Base-by-base conservation (phyloP, 225 moss, liverwort and hornwort genomes). In the Bryum argenteum region DNA sequence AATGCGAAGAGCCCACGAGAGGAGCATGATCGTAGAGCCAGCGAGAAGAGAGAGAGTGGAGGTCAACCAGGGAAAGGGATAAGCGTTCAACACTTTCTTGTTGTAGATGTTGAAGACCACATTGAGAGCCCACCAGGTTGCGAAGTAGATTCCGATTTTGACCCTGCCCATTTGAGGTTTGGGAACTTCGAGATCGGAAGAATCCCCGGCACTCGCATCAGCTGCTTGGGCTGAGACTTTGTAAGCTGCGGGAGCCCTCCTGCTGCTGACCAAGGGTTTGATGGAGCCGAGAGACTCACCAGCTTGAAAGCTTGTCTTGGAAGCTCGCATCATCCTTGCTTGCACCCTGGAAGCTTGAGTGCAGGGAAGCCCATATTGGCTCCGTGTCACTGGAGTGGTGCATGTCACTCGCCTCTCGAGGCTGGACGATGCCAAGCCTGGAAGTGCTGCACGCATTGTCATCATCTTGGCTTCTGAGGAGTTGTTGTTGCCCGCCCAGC, bases 21-120 rank as follows among this genome's bases (percentile, higher is more conserved):
- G 52, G n/a, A 78, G 77, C 95, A 92, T 95, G 80, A 92, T 91
- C 0, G 76, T 4, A 5, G 85, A 89, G 39, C 91, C 91, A 11
- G 91, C 93, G 1, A 81, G 60, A 26, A 95, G 79, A 15, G 92
- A 92, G 11, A 92, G 75, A 2, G 92, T 91, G 33, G 95, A 92
- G 16, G 92, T 89, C 72, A 95, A 77, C 95, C 95, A 95, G 8
- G 91, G 95, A 38, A 57, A 95, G 1, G 89, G 92, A 58, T 82
- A 95, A 40, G 69, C 92, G 24, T 95, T 95, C 76, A 92, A 28
- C 75, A 95, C 95, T 75, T 95, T 92, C 89, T 95, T 95, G 81
- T 95, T 95, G 71, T 92, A 95, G 43, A 95, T 95, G 81, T 95
- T 95, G 70, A 95, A 95, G 20, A 92, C 84, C 8, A 95, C 95